These are phyloP conservation scores for Globisporangium acanthophoron DNA, from an alignment of 352 stramenopile species.

Conservation along the genomic window DNA sequence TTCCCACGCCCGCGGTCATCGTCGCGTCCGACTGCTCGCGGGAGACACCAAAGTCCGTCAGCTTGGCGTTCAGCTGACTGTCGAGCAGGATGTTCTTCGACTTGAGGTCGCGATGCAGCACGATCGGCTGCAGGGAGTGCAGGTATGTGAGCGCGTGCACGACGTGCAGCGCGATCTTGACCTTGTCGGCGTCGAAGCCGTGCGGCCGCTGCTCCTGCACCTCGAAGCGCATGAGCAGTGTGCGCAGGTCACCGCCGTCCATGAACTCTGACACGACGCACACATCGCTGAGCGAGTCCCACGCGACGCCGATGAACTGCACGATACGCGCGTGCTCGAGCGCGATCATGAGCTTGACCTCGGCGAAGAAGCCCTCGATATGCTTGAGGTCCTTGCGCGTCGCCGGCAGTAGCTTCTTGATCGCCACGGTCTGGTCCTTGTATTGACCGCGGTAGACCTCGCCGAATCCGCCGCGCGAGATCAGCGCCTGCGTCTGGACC, in stretches of 20 bases:
- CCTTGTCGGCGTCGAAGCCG: constrained; percentile 45
- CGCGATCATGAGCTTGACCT: constrained; percentile 35
- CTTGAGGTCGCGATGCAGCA: constrained; percentile 48
- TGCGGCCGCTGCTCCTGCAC: constrained; percentile 20
- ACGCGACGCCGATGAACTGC: constrained; percentile 36
- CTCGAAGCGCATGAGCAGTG: constrained; percentile 25
- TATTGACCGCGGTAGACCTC: constrained; percentile 25
- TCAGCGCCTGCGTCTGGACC: constrained; percentile 12
- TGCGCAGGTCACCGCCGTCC: constrained; percentile 35
- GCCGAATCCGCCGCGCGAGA: constrained; percentile 24
- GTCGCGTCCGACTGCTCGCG: constrained; percentile 26
- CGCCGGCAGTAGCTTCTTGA: constrained; percentile 15
- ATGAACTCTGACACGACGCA: constrained; percentile 35
- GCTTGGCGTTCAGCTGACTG: constrained; percentile 20
- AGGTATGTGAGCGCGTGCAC: constrained; percentile 35
- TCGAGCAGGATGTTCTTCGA: constrained; percentile 52
- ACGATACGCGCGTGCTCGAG: constrained; percentile 40
- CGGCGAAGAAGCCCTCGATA: constrained; percentile 27
- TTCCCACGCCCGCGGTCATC: constrained; percentile 46
- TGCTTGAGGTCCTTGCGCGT: constrained; percentile 19
- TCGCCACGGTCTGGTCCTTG: constrained; percentile 17
- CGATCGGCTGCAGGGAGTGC: constrained; percentile 29
- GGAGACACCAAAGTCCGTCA: constrained; percentile 33
- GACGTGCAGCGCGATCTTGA: constrained; percentile 42
- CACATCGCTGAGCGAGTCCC: constrained; percentile 31